Percentiles rank a stretch among this genome's conserved stretches.
These are phyloP conservation scores for Lachancea sp. DNA, from an alignment of 805 yeast genomes.

Conservation along the genomic window DNA sequence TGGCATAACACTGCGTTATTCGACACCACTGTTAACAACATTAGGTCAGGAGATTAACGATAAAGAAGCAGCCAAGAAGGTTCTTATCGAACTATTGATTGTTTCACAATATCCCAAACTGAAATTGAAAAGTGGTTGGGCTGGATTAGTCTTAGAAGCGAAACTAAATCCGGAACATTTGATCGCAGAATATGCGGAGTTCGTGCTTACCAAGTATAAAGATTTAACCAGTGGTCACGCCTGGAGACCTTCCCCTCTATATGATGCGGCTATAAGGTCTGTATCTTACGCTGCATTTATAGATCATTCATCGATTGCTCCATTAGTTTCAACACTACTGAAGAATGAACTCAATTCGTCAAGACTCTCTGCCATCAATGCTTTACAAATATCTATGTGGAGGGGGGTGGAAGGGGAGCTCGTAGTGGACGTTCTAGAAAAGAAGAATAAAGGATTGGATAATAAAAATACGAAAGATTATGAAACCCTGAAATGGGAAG, in stretches of 20 bases:
- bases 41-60: slow-evolving; percentile 33
- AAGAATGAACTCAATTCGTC: slow-evolving; percentile 37
- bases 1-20: slow-evolving; percentile 24
- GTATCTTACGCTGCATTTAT: slow-evolving; percentile 50
- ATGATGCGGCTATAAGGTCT: slow-evolving; percentile 46
- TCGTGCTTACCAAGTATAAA: slow-evolving; percentile 19
- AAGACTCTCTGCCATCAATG: slow-evolving; percentile 38
- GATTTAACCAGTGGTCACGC: slow-evolving; percentile 16
- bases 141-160: slow-evolving; percentile 58
- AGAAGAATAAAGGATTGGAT: slow-evolving; percentile 39
- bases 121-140: slow-evolving; percentile 60
- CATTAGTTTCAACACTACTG: slow-evolving; percentile 42
- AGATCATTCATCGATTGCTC: slow-evolving; percentile 50
- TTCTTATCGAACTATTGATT: slow-evolving; percentile 38
- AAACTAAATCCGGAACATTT: slow-evolving; percentile 58
- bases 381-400: slow-evolving; percentile 56
- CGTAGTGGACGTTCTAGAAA: slow-evolving; percentile 56
- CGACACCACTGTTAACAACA: slow-evolving; percentile 35
- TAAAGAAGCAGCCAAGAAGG: slow-evolving; percentile 23
- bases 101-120: slow-evolving; percentile 40
- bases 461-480: slow-evolving; percentile 78
- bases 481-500: slow-evolving; percentile 87
- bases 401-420: slow-evolving; percentile 60
- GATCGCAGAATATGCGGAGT: slow-evolving; percentile 32
- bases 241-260: slow-evolving; percentile 24